phyloP scores from a whole-genome alignment of 108 stramenopile genomes.

The Parietichytrium sp. region DNA sequence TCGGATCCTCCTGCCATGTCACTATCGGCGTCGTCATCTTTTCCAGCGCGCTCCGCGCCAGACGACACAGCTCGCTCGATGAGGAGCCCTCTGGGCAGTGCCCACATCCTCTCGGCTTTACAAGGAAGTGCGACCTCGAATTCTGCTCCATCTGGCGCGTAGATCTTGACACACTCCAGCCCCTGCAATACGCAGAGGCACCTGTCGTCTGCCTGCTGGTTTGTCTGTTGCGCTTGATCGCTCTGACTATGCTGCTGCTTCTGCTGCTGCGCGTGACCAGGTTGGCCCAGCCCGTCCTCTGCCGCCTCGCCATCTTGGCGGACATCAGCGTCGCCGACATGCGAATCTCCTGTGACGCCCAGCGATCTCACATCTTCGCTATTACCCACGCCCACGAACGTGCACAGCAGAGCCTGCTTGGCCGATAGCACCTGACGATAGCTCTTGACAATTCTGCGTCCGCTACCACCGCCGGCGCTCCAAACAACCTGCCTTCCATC shows the following conservation, averaged over 20 bases:
- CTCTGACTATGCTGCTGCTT: background rate
- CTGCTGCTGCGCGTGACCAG: background rate
- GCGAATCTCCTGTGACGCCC: slow-evolving; percentile 8
- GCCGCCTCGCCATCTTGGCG: background rate
- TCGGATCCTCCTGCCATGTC: background rate
- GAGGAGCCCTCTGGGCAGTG: background rate
- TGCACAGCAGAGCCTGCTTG: slow-evolving; percentile 8
- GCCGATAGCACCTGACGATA: slow-evolving; percentile 32
- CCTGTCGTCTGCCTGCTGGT: background rate
- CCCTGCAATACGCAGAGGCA: slow-evolving; percentile 25
- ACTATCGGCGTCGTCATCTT: background rate
- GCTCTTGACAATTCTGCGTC: slow-evolving; percentile 15
- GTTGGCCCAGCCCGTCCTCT: background rate
- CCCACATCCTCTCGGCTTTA: slow-evolving; percentile 34
- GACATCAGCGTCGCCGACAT: slow-evolving; percentile 7
- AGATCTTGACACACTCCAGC: slow-evolving; percentile 27
- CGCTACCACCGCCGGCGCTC: slow-evolving; percentile 8
- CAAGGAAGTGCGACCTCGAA: slow-evolving; percentile 27
- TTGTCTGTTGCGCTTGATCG: no score
- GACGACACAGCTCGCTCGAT: background rate
- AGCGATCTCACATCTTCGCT: background rate
- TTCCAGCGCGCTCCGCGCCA: no score
- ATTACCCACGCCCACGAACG: slow-evolving; percentile 29
- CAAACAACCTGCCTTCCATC: slow-evolving; percentile 20
- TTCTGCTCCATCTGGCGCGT: slow-evolving; percentile 26